Conservation (phyloP, 768 basidiomycete species). For the Leccinum rimulosum region DNA sequence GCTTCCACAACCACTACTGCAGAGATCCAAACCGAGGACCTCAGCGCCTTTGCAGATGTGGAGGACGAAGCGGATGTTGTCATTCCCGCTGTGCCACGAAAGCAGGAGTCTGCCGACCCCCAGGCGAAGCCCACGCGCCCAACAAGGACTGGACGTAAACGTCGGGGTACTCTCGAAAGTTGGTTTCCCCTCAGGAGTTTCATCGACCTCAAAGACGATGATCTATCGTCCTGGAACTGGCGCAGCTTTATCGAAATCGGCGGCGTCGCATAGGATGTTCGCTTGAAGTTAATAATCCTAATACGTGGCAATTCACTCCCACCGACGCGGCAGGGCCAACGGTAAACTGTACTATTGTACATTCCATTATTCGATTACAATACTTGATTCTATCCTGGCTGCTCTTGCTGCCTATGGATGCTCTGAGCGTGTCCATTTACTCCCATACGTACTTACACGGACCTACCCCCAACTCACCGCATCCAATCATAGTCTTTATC, state of each 20-base stretch:
- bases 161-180: slow-evolving; percentile 44
- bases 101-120: slow-evolving; percentile 5
- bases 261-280: slow-evolving; percentile 20
- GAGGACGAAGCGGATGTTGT: slow-evolving; percentile 34
- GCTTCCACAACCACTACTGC: slow-evolving; percentile 7
- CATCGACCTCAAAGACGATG: slow-evolving; percentile 58
- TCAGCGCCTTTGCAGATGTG: slow-evolving; percentile 26
- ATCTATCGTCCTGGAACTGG: slow-evolving; percentile 50
- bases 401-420: neutral
- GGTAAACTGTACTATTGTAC: slow-evolving; percentile 6
- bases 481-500: slow-evolving; percentile 4
- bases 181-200: slow-evolving; percentile 63
- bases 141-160: slow-evolving; percentile 23
- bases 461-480: slow-evolving; percentile 1
- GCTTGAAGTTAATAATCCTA: neutral
- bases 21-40: slow-evolving; percentile 21
- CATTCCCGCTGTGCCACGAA: slow-evolving; percentile 15
- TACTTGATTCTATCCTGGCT: slow-evolving; percentile 6
- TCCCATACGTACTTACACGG: slow-evolving; percentile 22
- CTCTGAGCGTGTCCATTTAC: slow-evolving; percentile 6
- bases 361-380: slow-evolving; percentile 11
- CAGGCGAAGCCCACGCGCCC: slow-evolving; percentile 9
- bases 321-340: slow-evolving; percentile 7
- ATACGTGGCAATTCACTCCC: neutral
- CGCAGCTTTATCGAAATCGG: slow-evolving; percentile 63